phyloP scores from a whole-genome alignment of 2,329 filamentous ascomycete genomes.

The Paramyrothecium sp. region DNA sequence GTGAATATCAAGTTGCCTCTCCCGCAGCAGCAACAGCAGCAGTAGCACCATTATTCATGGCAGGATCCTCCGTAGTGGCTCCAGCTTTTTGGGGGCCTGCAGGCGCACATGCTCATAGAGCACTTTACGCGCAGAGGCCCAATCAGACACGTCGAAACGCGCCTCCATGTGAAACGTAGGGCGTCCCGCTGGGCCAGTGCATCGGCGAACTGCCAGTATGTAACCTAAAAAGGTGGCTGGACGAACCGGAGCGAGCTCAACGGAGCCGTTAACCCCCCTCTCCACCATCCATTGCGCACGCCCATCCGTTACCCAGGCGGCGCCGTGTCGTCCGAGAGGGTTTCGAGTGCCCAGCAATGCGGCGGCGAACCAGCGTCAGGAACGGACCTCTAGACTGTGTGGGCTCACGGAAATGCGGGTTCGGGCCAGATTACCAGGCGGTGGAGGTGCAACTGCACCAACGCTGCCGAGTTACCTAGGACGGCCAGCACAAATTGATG shows the following conservation, averaged over 20 bases:
- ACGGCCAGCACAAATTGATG: neutral
- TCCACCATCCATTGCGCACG: neutral
- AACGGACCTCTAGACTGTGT: neutral
- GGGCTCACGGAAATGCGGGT: neutral
- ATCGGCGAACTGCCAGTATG: neutral
- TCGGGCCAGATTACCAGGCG: neutral
- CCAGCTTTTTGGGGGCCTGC: neutral
- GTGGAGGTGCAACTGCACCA: neutral
- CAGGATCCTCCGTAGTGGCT: neutral
- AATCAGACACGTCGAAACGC: neutral
- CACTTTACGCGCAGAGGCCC: conserved; percentile 1
- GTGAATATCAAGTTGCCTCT: too few relatives aligned
- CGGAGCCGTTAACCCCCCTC: neutral
- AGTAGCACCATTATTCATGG: neutral
- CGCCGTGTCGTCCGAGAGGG: neutral
- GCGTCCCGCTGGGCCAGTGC: neutral
- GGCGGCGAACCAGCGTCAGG: neutral
- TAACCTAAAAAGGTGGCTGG: conserved; percentile 1
- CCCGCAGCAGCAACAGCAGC: too few relatives aligned
- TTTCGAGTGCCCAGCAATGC: neutral
- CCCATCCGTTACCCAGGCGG: neutral
- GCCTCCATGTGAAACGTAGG: neutral
- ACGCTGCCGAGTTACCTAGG: neutral
- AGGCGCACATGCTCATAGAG: neutral
- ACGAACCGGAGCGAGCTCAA: neutral